Base-by-base conservation (phyloP, 495 filamentous ascomycete genomes). In the Xylaria longipes region DNA sequence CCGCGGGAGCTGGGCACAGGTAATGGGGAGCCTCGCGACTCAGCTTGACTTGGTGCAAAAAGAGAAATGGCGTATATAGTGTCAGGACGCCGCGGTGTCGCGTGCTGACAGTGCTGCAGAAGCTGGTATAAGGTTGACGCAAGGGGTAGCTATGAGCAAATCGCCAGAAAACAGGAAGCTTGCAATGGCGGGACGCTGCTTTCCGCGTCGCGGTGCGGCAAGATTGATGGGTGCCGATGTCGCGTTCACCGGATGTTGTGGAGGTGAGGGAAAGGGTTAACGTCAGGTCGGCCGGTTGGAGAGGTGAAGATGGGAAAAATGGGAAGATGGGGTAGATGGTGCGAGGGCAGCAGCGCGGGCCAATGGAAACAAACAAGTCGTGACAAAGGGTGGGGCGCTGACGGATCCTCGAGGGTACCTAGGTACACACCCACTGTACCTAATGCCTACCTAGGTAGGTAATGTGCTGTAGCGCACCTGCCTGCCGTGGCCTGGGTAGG, bases 311-410 rank as follows among this genome's bases (percentile, higher is more conserved):
- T 56, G 45, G 39, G 61, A 50, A 69, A 68, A 58, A 69, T 45
- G 52, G 35, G 66, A 69, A 60, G 66, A 69, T 69, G 66, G 66
- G 66, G 66, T 69, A 60, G 9, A 71, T 45, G 48, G 61, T 39
- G 50, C 35, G 22, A 61, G 52, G 39, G 5, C 25, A 35, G 52
- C 14, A 37, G 27, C 17, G 35, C 20, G 41, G 61, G 35, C 33
- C 58, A 60, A 54, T 54, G 50, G 27, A 46, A 68, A 33, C 65
- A 54, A 48, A 33, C 22, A 60, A 60, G 31, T 22, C 20, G 20
- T 60, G 33, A 60, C 57, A 60, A 60, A 60, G 57, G 57, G 57
- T 60, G 57, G 57, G 57, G 57, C 33, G 27, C 33, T 6, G 57
- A 60, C 57, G 17, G 33, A 60, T 37, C 57, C 57, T 60, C 57